phyloP scores from a whole-genome alignment of 208 protist genomes.

The Chromosphaera perkinsii region DNA sequence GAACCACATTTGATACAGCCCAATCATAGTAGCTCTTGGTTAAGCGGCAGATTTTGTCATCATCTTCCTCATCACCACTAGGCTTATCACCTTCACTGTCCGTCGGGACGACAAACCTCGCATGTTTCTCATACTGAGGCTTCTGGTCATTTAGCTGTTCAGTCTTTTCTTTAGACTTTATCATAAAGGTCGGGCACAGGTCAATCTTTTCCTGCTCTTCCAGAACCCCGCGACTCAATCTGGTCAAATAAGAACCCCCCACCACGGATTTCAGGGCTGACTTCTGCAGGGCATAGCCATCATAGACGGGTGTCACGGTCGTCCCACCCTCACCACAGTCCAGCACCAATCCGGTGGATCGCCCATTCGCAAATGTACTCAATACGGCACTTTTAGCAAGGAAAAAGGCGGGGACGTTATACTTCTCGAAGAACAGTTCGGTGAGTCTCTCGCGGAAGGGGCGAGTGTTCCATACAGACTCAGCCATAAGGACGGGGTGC shows the following conservation, averaged over 20 bases:
- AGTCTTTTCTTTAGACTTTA: conserved; percentile 4
- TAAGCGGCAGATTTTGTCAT: too few relatives aligned
- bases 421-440: conserved; percentile 50
- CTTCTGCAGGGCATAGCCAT: conserved; percentile 37
- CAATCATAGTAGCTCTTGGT: too few relatives aligned
- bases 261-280: neutral
- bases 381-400: conserved; percentile 45
- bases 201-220: neutral
- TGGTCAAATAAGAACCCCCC: neutral
- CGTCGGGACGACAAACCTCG: too few relatives aligned
- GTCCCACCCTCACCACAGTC: conserved; percentile 34
- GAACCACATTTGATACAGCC: too few relatives aligned
- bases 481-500: conserved; percentile 37
- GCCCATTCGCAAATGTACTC: conserved; percentile 38
- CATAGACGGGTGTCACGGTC: conserved; percentile 23
- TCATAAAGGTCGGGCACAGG: neutral
- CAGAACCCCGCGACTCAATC: neutral
- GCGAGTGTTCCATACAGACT: conserved; percentile 22
- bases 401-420: conserved; percentile 42
- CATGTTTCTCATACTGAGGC: too few relatives aligned
- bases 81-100: too few relatives aligned
- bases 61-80: too few relatives aligned
- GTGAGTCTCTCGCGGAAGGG: conserved; percentile 39
- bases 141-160: too few relatives aligned
- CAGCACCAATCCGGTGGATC: conserved; percentile 34